Evolutionary conservation across 2,329 filamentous ascomycete species (phyloP).

Genomic region (Tolypocladium pustulatum): DNA sequence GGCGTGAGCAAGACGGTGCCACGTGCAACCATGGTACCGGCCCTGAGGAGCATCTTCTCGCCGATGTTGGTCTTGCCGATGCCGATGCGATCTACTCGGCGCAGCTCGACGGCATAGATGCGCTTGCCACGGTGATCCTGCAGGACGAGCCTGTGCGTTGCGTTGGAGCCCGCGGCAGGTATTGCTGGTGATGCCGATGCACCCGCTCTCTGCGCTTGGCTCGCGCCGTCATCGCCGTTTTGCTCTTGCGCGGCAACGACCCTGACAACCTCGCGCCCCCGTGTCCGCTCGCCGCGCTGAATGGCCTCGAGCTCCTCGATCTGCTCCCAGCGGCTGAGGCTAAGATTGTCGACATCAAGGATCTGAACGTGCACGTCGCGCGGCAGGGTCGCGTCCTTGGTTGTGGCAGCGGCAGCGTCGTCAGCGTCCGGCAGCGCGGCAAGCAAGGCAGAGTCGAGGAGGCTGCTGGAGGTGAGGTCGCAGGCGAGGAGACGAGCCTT

Average conservation of each 20-base stretch:
- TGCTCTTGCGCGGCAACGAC: conserved; percentile 38
- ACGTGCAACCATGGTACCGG: conserved; percentile 55
- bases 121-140: conserved; percentile 67
- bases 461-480: conserved; percentile 51
- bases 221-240: conserved; percentile 32
- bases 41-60: conserved; percentile 65
- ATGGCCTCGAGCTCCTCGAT: conserved; percentile 69
- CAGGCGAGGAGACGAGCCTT: conserved; percentile 69
- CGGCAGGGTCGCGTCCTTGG: conserved; percentile 45
- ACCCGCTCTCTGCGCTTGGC: conserved; percentile 7
- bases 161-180: conserved; percentile 24
- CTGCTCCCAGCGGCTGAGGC: conserved; percentile 73
- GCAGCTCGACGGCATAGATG: conserved; percentile 64
- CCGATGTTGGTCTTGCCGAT: conserved; percentile 62
- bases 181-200: neutral
- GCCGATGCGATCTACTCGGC: conserved; percentile 52
- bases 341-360: conserved; percentile 76
- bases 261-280: conserved; percentile 73
- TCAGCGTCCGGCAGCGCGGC: conserved; percentile 43
- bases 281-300: conserved; percentile 61
- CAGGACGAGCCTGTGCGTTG: conserved; percentile 70
- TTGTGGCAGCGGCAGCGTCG: conserved; percentile 37
- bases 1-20: conserved; percentile 74
- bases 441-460: conserved; percentile 32
- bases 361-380: conserved; percentile 68